Evolutionary conservation across 1,284 basidiomycete genomes (phyloP).

Genomic region (Ustilago vetiveriae): DNA sequence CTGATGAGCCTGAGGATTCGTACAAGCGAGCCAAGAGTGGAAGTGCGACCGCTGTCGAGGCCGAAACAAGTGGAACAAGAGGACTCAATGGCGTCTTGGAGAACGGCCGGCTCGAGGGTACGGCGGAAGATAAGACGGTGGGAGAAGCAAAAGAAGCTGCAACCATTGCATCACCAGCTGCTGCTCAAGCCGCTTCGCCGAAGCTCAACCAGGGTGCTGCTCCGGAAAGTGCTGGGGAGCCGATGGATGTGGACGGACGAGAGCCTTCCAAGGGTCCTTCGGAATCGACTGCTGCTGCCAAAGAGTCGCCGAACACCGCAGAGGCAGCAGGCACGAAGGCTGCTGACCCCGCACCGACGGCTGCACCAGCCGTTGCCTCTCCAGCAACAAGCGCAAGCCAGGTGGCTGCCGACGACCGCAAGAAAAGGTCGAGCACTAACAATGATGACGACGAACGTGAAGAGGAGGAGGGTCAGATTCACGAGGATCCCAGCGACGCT

Average conservation of each 20-base stretch:
- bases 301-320: constrained; percentile 6
- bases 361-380: constrained; percentile 3
- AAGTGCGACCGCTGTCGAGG: constrained; percentile 12
- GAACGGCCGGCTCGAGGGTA: constrained; percentile 4
- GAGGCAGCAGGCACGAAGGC: constrained; percentile 1
- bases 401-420: not conserved
- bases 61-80: not conserved
- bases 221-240: constrained; percentile 7
- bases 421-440: too few relatives aligned
- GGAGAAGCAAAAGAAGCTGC: constrained; percentile 6
- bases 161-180: constrained; percentile 2
- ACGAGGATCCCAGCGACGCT: constrained; percentile 9
- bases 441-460: constrained; percentile 9
- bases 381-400: not conserved
- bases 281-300: not conserved
- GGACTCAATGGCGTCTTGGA: constrained; percentile 1
- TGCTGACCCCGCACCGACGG: not conserved
- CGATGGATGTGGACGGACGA: constrained; percentile 21
- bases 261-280: constrained; percentile 1
- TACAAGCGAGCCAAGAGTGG: constrained; percentile 44
- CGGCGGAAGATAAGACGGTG: not conserved
- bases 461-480: constrained; percentile 24
- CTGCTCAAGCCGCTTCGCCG: constrained; percentile 15
- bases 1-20: constrained; percentile 23
- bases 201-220: not conserved